Conservation (phyloP, 345 rosid genomes). For the Pelargonium nanum region DNA sequence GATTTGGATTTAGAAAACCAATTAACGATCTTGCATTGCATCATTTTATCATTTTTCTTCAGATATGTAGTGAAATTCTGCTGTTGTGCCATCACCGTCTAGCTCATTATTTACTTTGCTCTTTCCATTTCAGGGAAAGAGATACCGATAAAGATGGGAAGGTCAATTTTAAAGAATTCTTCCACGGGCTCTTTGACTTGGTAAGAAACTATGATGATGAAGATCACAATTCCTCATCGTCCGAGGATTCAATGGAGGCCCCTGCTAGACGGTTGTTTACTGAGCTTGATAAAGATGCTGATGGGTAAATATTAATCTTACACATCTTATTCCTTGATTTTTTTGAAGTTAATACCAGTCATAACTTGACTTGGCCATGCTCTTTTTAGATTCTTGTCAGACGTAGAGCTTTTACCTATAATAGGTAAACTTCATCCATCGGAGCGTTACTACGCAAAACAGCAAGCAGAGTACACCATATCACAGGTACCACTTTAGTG, state of each 20-base stretch:
- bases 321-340: not conserved
- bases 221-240: slow-evolving; percentile 39
- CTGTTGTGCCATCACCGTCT: not conserved
- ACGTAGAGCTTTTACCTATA: slow-evolving; percentile 59
- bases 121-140: slow-evolving; percentile 54
- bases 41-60: not conserved
- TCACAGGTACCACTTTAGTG: slow-evolving; percentile 49
- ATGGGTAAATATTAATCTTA: slow-evolving; percentile 42
- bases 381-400: slow-evolving; percentile 49
- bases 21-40: not conserved
- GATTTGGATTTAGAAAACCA: not conserved
- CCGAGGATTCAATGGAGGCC: slow-evolving; percentile 58
- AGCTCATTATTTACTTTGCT: slow-evolving; percentile 10
- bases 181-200: slow-evolving; percentile 81
- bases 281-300: slow-evolving; percentile 85
- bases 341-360: not conserved
- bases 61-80: not conserved
- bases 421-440: slow-evolving; percentile 91
- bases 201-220: slow-evolving; percentile 86
- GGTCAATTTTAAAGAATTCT: slow-evolving; percentile 71
- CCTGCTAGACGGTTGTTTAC: slow-evolving; percentile 63
- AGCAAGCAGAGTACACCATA: slow-evolving; percentile 83
- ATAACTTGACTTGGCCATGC: slow-evolving; percentile 7
- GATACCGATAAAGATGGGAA: slow-evolving; percentile 90
- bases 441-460: slow-evolving; percentile 85